Evolutionary conservation across 495 filamentous ascomycete species (phyloP), one percentile per base, ranked within the genome.

Genomic region (Penicillium waksmanii): DNA sequence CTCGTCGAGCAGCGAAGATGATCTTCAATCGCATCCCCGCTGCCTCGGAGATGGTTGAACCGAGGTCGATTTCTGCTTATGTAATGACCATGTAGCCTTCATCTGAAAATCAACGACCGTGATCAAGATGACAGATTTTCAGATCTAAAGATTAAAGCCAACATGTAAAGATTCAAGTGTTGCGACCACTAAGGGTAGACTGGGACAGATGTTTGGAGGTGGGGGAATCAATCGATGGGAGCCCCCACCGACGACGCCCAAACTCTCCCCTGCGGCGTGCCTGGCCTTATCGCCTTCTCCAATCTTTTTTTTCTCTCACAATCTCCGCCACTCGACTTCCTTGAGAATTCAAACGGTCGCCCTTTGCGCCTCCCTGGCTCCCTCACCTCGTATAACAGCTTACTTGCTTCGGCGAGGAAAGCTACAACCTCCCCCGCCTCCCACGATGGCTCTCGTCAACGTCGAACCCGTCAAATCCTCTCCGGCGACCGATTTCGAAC

Each of bases 341-440:
- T 8, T 31, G 27, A 5, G n/a, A 51, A 19, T 27, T 27, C 27
- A 42, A 21, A 47, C 31, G 31, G 36, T 58, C 50, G 44, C 48
- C 46, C 23, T 48, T 18, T 44, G 42, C 49, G 10, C 35, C 47
- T 57, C 66, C 53, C 76, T 89, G 86, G 86, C 86, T 77, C 82
- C 82, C 61, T 87, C 85, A 58, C 66, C 83, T 27, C 82, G 83
- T 55, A 68, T 87, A 46, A 71, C 83, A 55, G 84, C 84, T 66
- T 81, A 82, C 58, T 79, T 90, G 49, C 73, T 83, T 48, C 79
- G 81, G 67, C 82, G 80, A 68, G 82, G 82, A 51, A 80, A 72
- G 52, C 61, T 79, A 27, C 70, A 72, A 6, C 56, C 75, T 33
- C 72, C 78, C 25, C 68, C 73, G 10, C 56, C 76, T 21, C 73